phyloP scores from a whole-genome alignment of 495 filamentous ascomycete species.

The Eremomyces bilateralis region DNA sequence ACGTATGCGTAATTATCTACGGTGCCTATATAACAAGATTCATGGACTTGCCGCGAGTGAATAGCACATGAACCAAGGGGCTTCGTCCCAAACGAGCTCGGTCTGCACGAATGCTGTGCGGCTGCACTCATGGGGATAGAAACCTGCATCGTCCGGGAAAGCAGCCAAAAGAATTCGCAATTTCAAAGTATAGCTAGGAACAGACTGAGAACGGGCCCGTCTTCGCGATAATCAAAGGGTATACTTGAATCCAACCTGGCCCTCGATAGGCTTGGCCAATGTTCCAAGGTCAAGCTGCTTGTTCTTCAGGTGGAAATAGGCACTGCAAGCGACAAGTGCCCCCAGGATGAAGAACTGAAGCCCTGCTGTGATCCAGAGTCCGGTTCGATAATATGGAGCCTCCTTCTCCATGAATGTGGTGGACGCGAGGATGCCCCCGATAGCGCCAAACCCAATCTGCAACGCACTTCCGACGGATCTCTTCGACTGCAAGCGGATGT shows the following conservation, averaged over 20 bases:
- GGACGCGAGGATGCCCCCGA: constrained; percentile 7
- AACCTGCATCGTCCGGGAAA: too few species aligned
- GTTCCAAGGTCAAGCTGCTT: background rate
- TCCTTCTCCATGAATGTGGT: constrained; percentile 6
- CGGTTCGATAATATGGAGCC: constrained; percentile 3
- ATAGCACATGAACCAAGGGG: too few species aligned
- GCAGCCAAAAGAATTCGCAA: too few species aligned
- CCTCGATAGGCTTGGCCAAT: background rate
- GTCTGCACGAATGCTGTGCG: too few species aligned
- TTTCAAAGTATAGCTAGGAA: too few species aligned
- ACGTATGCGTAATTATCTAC: too few species aligned
- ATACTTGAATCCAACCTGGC: background rate
- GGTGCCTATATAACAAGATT: too few species aligned
- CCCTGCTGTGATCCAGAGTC: background rate
- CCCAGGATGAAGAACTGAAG: background rate
- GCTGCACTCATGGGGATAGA: too few species aligned
- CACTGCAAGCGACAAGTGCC: background rate
- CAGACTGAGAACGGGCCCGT: too few species aligned
- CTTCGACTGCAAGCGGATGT: constrained; percentile 9
- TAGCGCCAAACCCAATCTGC: constrained; percentile 10
- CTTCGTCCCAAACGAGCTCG: too few species aligned
- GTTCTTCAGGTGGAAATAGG: background rate
- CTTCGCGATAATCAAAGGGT: too few species aligned
- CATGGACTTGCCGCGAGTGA: too few species aligned
- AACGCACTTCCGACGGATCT: constrained; percentile 15